Conservation (phyloP, 441 rosid genomes). For the Arabidopsis lyrata region DNA sequence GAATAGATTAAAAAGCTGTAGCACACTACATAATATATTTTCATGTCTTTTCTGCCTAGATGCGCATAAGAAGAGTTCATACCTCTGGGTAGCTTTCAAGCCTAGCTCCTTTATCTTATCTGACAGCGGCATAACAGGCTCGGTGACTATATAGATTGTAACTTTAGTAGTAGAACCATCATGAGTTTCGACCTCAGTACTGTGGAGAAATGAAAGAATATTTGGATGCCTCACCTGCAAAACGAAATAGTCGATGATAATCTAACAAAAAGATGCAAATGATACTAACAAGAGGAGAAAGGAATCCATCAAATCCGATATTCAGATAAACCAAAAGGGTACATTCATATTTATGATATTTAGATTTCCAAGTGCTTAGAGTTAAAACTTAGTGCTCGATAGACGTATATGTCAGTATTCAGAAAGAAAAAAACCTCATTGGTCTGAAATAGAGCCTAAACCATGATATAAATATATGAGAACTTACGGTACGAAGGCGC, state of each 20-base stretch:
- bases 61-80: conserved; percentile 35
- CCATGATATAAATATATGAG: not conserved
- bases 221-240: conserved; percentile 98
- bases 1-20: conserved; percentile 1
- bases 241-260: conserved; percentile 31
- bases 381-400: too few species aligned
- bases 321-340: conserved; percentile 10
- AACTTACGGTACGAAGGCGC: conserved; percentile 98
- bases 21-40: conserved; percentile 10
- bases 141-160: conserved; percentile 93
- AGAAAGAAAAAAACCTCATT: too few species aligned
- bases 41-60: conserved; percentile 5
- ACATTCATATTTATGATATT: not conserved
- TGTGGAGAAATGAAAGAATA: conserved; percentile 90
- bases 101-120: conserved; percentile 96
- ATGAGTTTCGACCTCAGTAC: conserved; percentile 85
- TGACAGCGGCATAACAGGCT: conserved; percentile 92
- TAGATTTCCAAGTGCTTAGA: too few species aligned
- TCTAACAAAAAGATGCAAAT: conserved; percentile 20
- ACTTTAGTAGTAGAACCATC: conserved; percentile 78
- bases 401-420: too few species aligned
- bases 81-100: conserved; percentile 93
- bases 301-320: not conserved
- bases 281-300: conserved; percentile 15
- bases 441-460: not conserved